Evolutionary conservation across 2,329 filamentous ascomycete species (phyloP), one percentile per base, ranked within the genome.

Genomic region (Phialophora chinensis): DNA sequence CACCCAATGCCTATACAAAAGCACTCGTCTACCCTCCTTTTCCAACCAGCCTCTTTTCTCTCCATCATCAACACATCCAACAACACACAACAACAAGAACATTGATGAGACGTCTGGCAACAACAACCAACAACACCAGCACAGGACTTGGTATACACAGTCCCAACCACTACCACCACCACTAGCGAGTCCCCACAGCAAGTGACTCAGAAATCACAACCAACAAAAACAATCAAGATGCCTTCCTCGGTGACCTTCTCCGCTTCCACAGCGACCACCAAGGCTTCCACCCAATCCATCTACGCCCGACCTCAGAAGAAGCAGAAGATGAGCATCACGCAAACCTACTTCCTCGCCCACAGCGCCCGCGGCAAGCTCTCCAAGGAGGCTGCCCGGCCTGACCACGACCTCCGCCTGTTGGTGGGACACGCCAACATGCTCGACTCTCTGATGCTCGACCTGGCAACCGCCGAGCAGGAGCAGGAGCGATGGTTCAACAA

Each of bases 401-500:
- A 98, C 78, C 95, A 98, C 86, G 89, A 98, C 84, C 91, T 99
- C 71, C 90, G 94, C 77, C 88, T 96, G 54, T 90, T 99, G 68
- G 95, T 99, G 74, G 95, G 94, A 75, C 95, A 99, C 82, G 95
- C 95, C 84, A 99, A 98, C 86, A 90, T 98, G 56, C 91, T 99
- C 79, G 95, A 99, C 83, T 90, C 90, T 49, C 84, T 99, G 77
- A 98, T 98, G 95, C 79, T 89, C 69, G 87, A 95, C 73, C 91
- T 99, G 66, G 91, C 93, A 80, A 92, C 96, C 66, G 94, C 94
- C 77, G 95, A 98, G 85, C 88, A 89, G 74, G 93, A 97, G 80
- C 95, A 98, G 82, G 94, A 98, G 82, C 90, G 88, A 72, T 97
- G 93, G 93, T 98, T 97, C 89, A 96, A 97, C 87, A 90, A 93